A percentile compares a stretch with the other conserved stretches of the same genome.
Conservation (phyloP, 768 basidiomycete species). For the Russula olivacea region DNA sequence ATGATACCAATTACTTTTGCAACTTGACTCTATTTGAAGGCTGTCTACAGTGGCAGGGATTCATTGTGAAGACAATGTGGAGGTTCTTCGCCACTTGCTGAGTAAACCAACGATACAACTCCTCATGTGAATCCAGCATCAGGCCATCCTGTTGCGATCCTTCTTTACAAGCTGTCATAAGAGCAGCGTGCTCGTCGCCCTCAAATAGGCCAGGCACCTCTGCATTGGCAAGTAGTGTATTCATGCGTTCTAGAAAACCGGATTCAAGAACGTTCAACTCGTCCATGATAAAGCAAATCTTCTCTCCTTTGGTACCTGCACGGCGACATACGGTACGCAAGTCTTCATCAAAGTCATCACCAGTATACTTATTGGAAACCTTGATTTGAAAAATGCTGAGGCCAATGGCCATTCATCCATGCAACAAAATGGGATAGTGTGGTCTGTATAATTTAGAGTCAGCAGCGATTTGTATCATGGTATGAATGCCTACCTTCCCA, state of each 20-base stretch:
- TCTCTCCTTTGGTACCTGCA: conserved; percentile 96
- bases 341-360: conserved; percentile 98
- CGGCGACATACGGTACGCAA: conserved; percentile 90
- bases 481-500: conserved; percentile 68
- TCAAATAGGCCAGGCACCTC: conserved; percentile 99
- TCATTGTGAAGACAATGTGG: no score
- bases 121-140: conserved; percentile 89
- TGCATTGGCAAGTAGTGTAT: conserved; percentile 97
- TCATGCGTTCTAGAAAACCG: conserved; percentile 99
- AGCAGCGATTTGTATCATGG: neutral
- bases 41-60: no score
- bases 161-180: conserved; percentile 99
- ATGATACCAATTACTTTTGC: no score
- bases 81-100: conserved; percentile 81
- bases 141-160: conserved; percentile 98
- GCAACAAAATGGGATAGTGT: conserved; percentile 97
- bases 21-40: no score
- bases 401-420: conserved; percentile 99
- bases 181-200: conserved; percentile 95
- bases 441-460: conserved; percentile 51
- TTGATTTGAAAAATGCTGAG: conserved; percentile 99
- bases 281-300: conserved; percentile 99
- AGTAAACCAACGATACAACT: conserved; percentile 98
- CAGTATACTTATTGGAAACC: conserved; percentile 98
- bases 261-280: conserved; percentile 99